Conservation (phyloP, 208 protist genomes). For the Trypanosoma boissoni region DNA sequence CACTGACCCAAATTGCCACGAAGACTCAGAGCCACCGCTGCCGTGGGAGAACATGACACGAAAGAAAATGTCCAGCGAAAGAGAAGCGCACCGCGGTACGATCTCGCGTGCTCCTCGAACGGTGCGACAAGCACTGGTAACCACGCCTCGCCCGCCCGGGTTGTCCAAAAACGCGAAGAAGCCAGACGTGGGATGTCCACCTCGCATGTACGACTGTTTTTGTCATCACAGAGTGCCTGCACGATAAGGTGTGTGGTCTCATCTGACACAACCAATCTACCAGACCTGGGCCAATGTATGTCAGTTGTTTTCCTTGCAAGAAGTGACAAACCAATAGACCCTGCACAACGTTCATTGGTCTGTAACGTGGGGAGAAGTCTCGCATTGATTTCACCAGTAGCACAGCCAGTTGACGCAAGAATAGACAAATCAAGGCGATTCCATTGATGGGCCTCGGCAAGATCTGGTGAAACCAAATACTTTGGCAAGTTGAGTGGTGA, state of each 20-base stretch:
- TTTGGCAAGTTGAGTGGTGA: background rate
- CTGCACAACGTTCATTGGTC: background rate
- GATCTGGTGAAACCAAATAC: constrained; percentile 5
- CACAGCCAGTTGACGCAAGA: constrained; percentile 1
- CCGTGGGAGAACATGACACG: background rate
- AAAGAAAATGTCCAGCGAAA: constrained; percentile 19
- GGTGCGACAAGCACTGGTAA: constrained; percentile 1
- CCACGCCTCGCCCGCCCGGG: constrained; percentile 12
- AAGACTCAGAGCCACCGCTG: background rate
- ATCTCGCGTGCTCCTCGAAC: background rate
- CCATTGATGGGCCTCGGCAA: constrained; percentile 1
- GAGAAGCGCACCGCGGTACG: constrained; percentile 14
- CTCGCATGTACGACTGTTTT: background rate
- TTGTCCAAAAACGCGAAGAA: constrained; percentile 20
- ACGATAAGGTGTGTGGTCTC: constrained; percentile 16
- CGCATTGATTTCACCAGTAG: background rate
- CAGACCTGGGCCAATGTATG: background rate
- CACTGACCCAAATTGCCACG: background rate
- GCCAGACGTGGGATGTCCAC: constrained; percentile 13
- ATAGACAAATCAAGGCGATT: constrained; percentile 15
- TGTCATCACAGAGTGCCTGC: constrained; percentile 10
- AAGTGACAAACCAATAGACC: background rate
- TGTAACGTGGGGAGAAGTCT: background rate
- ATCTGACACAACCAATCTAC: constrained; percentile 4
- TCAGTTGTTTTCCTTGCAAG: background rate